Evolutionary conservation across 148 eudicot species (phyloP).

Genomic region (Talinum fruticosum): DNA sequence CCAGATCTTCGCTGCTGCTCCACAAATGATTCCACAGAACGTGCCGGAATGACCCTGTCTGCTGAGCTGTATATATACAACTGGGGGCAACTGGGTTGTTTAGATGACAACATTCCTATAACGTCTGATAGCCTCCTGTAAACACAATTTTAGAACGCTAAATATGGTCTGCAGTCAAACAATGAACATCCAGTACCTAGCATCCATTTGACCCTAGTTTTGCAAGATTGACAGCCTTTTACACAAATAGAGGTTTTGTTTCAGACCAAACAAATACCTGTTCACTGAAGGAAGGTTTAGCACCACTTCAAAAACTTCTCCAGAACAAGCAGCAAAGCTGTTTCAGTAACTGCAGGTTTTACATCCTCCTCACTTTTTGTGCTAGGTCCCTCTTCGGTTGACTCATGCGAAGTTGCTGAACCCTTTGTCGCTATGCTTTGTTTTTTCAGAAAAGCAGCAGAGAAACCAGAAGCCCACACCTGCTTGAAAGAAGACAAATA

Average conservation of each 20-base stretch:
- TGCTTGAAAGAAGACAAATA: slow-evolving; percentile 18
- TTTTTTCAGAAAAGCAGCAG: slow-evolving; percentile 95
- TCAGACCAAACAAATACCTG: slow-evolving; percentile 35
- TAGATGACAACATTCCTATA: slow-evolving; percentile 53
- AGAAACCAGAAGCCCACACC: slow-evolving; percentile 99
- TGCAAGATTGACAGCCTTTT: no score
- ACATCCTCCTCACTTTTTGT: slow-evolving; percentile 37
- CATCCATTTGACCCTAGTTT: no score
- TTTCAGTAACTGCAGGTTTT: slow-evolving; percentile 76
- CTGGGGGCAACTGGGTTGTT: slow-evolving; percentile 93
- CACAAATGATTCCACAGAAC: slow-evolving; percentile 78
- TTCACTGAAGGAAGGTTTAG: slow-evolving; percentile 78
- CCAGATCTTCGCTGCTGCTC: slow-evolving; percentile 69
- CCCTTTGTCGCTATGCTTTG: slow-evolving; percentile 80
- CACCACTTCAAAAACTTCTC: slow-evolving; percentile 84
- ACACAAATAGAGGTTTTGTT: no score
- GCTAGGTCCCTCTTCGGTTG: slow-evolving; percentile 27
- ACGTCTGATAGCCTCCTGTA: slow-evolving; percentile 88
- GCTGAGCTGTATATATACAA: slow-evolving; percentile 92
- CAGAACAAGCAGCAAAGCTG: slow-evolving; percentile 69
- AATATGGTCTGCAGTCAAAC: no score
- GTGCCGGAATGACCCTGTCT: slow-evolving; percentile 82
- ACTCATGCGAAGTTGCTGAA: slow-evolving; percentile 22
- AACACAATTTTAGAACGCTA: background rate
- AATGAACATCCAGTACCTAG: no score